Conservation (phyloP, 169 alveolate genomes). For the Theileria orientalis region DNA sequence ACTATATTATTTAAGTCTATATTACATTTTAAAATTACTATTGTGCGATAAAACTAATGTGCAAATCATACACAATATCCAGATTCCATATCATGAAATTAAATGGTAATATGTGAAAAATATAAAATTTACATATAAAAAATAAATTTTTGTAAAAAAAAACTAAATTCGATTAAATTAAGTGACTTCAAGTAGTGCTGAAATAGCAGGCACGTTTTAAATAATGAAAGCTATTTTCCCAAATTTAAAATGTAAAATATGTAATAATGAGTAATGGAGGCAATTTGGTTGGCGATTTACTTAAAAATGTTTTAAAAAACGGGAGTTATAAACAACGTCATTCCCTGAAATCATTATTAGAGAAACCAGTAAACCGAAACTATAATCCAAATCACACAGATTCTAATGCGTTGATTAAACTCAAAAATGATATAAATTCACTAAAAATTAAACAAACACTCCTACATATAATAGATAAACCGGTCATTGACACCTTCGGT, state of each 20-base stretch:
- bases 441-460: neutral
- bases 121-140: neutral
- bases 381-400: neutral
- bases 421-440: neutral
- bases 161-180: no score
- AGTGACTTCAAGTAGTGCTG: neutral
- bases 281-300: neutral
- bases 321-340: neutral
- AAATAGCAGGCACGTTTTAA: neutral
- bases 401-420: neutral
- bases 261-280: neutral
- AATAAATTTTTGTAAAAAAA: no score
- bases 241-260: neutral
- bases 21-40: neutral
- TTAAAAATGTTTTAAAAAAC: neutral
- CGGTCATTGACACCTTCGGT: neutral
- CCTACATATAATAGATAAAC: neutral
- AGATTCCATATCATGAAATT: neutral
- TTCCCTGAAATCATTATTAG: neutral
- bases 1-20: constrained; percentile 20
- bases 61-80: neutral
- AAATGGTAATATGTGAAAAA: neutral
- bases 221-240: neutral
- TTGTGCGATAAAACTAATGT: neutral
- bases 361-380: neutral